Conservation (phyloP, 1,284 basidiomycete genomes). For the Schizophyllum amplum region DNA sequence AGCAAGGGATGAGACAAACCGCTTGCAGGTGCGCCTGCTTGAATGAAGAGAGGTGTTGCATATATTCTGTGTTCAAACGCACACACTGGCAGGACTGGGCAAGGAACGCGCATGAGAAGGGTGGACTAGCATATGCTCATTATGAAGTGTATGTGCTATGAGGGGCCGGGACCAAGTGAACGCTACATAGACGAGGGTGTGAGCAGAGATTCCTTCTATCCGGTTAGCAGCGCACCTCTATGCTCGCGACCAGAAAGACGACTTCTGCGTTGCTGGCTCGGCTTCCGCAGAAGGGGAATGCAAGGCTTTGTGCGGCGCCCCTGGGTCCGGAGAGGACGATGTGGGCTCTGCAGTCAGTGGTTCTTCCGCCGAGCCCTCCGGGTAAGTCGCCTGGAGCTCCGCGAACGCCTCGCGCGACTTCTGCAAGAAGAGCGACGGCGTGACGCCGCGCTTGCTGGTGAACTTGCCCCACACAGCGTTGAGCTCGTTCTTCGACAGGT, state of each 20-base stretch:
- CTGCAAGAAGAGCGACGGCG: not conserved
- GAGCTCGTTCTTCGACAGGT: conserved; percentile 25
- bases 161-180: not conserved
- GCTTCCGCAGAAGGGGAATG: not conserved
- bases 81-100: too few species aligned
- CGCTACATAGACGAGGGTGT: not conserved
- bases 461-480: conserved; percentile 28
- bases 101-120: too few species aligned
- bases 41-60: too few species aligned
- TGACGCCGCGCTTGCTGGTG: conserved; percentile 21
- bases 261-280: not conserved
- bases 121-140: not conserved
- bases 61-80: too few species aligned
- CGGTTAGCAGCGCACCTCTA: not conserved
- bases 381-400: not conserved
- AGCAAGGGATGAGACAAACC: too few species aligned
- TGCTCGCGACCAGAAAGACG: not conserved
- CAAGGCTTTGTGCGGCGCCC: not conserved
- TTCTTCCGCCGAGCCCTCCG: not conserved
- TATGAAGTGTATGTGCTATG: not conserved
- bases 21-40: too few species aligned
- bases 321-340: not conserved
- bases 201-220: not conserved
- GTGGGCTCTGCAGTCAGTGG: not conserved
- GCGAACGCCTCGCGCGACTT: not conserved